phyloP scores from a whole-genome alignment of 768 basidiomycete species.

The Serendipita sp. region DNA sequence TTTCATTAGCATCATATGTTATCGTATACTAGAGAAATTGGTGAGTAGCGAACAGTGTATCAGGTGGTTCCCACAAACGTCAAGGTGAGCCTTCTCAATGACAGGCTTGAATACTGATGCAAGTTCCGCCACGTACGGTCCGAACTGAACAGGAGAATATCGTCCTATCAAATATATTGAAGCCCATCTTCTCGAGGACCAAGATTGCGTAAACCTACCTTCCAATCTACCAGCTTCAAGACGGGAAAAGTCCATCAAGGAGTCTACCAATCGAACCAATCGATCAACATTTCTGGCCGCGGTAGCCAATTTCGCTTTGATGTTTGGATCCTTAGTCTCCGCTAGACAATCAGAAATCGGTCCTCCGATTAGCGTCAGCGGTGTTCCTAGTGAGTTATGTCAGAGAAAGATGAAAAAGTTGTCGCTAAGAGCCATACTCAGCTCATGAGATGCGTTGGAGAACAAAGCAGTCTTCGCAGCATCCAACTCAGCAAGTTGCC shows the following conservation, averaged over 20 bases:
- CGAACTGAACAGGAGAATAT: constrained; percentile 21
- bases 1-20: constrained; percentile 16
- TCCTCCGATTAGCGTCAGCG: constrained; percentile 18
- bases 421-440: constrained; percentile 9
- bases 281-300: constrained; percentile 21
- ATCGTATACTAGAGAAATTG: constrained; percentile 16
- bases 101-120: constrained; percentile 22
- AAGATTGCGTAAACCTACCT: constrained; percentile 7
- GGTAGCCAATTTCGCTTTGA: constrained; percentile 14
- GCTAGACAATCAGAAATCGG: constrained; percentile 16
- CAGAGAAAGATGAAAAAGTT: neutral
- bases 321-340: constrained; percentile 10
- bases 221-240: constrained; percentile 21
- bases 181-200: too few species aligned
- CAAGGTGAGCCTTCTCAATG: constrained; percentile 19
- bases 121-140: constrained; percentile 20
- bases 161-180: constrained; percentile 15
- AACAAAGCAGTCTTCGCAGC: constrained; percentile 19
- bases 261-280: constrained; percentile 22
- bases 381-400: constrained; percentile 12
- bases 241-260: constrained; percentile 26
- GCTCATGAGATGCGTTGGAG: constrained; percentile 18
- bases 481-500: constrained; percentile 17
- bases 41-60: neutral
- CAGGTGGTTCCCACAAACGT: neutral